A percentile compares a stretch with the other conserved stretches of the same genome.
Evolutionary conservation across 2,329 filamentous ascomycete species (phyloP).

Genomic region (Aureobasidium mangrovei): DNA sequence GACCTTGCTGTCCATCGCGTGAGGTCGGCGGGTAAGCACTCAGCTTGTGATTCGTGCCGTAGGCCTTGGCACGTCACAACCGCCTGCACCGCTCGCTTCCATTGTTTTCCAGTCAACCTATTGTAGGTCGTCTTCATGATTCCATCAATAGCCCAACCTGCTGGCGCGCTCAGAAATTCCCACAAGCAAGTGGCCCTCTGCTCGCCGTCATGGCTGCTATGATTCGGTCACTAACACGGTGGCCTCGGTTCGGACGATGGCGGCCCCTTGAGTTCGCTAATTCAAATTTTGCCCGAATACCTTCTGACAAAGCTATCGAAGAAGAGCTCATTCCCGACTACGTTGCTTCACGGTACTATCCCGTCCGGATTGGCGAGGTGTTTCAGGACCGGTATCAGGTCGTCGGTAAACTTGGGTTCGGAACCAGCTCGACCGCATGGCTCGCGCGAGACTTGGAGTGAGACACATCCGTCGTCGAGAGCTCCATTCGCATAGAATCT

Average conservation of each 20-base stretch:
- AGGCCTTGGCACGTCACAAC: background rate
- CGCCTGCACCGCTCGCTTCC: background rate
- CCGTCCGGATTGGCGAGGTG: constrained; percentile 26
- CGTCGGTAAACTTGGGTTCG: constrained; percentile 20
- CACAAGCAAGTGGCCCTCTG: background rate
- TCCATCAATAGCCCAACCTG: background rate
- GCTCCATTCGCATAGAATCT: background rate
- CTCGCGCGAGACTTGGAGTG: constrained; percentile 18
- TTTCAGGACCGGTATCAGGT: constrained; percentile 19
- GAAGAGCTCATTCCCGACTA: constrained; percentile 16
- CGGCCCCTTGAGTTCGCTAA: constrained; percentile 13
- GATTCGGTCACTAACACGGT: background rate
- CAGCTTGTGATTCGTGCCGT: background rate
- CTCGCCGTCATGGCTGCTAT: background rate
- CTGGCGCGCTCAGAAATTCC: background rate
- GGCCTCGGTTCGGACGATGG: constrained; percentile 4
- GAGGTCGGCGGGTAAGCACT: too few species aligned
- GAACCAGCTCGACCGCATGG: constrained; percentile 18
- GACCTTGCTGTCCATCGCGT: too few species aligned
- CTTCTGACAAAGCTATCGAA: constrained; percentile 11
- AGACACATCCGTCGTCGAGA: constrained; percentile 3
- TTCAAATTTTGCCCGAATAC: background rate
- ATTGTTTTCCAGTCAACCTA: background rate
- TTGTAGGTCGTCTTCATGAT: background rate
- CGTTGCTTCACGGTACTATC: constrained; percentile 23